Percentiles rank a stretch among this genome's conserved stretches.
phyloP scores from a whole-genome alignment of 2,329 filamentous ascomycete genomes.

The Diatrype stigma region DNA sequence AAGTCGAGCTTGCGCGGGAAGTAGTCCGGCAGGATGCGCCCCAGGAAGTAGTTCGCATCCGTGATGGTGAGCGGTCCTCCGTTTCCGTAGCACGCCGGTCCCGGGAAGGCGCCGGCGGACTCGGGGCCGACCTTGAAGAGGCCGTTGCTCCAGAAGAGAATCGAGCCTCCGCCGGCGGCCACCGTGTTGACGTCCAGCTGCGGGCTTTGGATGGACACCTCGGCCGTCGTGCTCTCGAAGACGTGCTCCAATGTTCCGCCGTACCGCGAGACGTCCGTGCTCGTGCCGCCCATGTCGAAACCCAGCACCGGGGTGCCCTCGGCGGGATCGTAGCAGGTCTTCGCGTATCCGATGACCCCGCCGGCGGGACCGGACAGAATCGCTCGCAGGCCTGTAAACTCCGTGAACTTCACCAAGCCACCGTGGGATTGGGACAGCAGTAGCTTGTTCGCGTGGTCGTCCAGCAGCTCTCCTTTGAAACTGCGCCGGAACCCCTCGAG shows the following conservation, averaged over 20 bases:
- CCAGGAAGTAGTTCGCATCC: conserved; percentile 66
- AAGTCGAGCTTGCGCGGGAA: conserved; percentile 54
- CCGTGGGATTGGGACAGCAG: conserved; percentile 64
- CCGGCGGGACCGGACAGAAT: conserved; percentile 68
- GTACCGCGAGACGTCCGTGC: conserved; percentile 69
- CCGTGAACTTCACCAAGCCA: conserved; percentile 56
- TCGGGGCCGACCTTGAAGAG: neutral
- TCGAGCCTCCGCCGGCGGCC: neutral
- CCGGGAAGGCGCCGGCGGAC: neutral
- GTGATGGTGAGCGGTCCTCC: conserved; percentile 67
- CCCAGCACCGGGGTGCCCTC: conserved; percentile 70
- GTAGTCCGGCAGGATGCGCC: conserved; percentile 55
- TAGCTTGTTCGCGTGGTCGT: conserved; percentile 43
- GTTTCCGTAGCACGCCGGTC: conserved; percentile 75
- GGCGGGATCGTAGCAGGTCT: conserved; percentile 65
- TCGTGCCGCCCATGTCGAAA: conserved; percentile 72
- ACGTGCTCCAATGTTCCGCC: conserved; percentile 39
- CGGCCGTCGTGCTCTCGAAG: conserved; percentile 75
- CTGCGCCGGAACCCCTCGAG: conserved; percentile 38
- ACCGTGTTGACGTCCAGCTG: conserved; percentile 40
- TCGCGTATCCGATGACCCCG: conserved; percentile 70
- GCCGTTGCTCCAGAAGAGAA: neutral
- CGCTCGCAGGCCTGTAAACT: conserved; percentile 63
- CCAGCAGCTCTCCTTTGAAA: conserved; percentile 36
- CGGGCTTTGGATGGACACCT: conserved; percentile 74